These are phyloP conservation scores for Penicillium decumbens DNA, from an alignment of 2,329 filamentous ascomycete genomes.

Conservation along the genomic window DNA sequence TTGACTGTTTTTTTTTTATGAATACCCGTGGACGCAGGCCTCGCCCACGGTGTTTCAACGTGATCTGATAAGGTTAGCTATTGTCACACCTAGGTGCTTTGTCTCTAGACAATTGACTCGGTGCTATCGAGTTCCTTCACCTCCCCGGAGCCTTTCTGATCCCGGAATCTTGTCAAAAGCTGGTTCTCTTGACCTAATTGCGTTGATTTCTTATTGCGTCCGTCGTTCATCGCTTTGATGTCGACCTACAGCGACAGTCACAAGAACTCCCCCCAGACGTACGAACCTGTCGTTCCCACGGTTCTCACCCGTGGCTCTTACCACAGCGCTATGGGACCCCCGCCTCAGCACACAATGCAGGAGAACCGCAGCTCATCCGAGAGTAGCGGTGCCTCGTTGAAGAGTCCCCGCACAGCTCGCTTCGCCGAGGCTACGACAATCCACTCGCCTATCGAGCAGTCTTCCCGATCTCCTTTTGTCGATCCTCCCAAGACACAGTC, in stretches of 20 bases:
- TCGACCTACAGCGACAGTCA: conserved; percentile 23
- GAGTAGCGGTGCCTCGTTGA: conserved; percentile 36
- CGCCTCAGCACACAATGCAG: conserved; percentile 25
- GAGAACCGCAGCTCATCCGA: conserved; percentile 31
- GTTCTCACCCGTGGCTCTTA: conserved; percentile 36
- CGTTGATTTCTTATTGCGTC: conserved; percentile 5
- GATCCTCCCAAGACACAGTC: conserved; percentile 50
- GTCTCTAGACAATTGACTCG: conserved; percentile 12
- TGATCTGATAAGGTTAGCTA: conserved; percentile 15
- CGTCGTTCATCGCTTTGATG: conserved; percentile 19
- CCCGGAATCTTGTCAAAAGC: conserved; percentile 26
- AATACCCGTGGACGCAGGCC: conserved; percentile 30
- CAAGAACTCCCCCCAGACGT: conserved; percentile 28
- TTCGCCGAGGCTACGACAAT: conserved; percentile 64
- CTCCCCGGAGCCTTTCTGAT: conserved; percentile 2
- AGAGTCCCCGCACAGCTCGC: conserved; percentile 55
- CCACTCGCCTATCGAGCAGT: conserved; percentile 55
- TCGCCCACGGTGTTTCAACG: conserved; percentile 24
- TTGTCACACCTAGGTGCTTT: conserved; percentile 15
- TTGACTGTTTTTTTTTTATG: conserved; percentile 15
- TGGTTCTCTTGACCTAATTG: conserved; percentile 32
- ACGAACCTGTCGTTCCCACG: conserved; percentile 37
- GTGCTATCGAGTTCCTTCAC: conserved; percentile 2
- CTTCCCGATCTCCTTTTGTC: conserved; percentile 47
- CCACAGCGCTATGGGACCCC: conserved; percentile 28